A percentile compares a stretch with the other conserved stretches of the same genome.
phyloP scores from a whole-genome alignment of 2,329 filamentous ascomycete genomes.

The Hymenotorrendiella dingleyae region DNA sequence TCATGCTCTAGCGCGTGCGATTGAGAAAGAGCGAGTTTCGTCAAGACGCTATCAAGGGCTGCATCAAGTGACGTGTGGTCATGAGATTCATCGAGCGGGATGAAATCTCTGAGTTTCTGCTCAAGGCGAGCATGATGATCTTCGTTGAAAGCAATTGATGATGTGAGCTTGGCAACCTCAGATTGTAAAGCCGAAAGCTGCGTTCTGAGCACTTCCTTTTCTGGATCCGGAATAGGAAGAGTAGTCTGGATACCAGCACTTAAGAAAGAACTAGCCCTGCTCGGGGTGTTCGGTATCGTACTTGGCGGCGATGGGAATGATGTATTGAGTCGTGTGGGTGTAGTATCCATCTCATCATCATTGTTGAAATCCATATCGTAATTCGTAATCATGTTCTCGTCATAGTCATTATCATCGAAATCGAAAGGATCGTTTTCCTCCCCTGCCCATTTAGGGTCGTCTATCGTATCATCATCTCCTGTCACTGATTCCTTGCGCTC shows the following conservation, averaged over 20 bases:
- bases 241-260: conserved; percentile 20
- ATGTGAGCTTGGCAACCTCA: conserved; percentile 23
- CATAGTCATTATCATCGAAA: conserved; percentile 23
- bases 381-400: conserved; percentile 31
- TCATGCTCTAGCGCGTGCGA: conserved; percentile 29
- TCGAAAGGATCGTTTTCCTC: conserved; percentile 40
- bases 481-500: conserved; percentile 19
- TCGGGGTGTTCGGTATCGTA: conserved; percentile 27
- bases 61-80: conserved; percentile 25
- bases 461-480: conserved; percentile 10
- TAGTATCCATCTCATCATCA: conserved; percentile 24
- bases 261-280: conserved; percentile 12
- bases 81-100: conserved; percentile 20
- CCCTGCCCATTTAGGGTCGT: conserved; percentile 42
- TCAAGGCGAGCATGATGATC: conserved; percentile 24
- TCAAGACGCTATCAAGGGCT: conserved; percentile 29
- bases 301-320: conserved; percentile 29
- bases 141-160: conserved; percentile 22
- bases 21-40: conserved; percentile 28
- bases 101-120: conserved; percentile 24
- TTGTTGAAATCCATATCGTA: conserved; percentile 16
- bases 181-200: conserved; percentile 23
- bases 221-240: conserved; percentile 18
- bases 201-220: conserved; percentile 19
- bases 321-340: conserved; percentile 23